A percentile compares a stretch with the other conserved stretches of the same genome.
Evolutionary conservation across 306 rosid genomes (phyloP).

Genomic region (Cercis canadensis): DNA sequence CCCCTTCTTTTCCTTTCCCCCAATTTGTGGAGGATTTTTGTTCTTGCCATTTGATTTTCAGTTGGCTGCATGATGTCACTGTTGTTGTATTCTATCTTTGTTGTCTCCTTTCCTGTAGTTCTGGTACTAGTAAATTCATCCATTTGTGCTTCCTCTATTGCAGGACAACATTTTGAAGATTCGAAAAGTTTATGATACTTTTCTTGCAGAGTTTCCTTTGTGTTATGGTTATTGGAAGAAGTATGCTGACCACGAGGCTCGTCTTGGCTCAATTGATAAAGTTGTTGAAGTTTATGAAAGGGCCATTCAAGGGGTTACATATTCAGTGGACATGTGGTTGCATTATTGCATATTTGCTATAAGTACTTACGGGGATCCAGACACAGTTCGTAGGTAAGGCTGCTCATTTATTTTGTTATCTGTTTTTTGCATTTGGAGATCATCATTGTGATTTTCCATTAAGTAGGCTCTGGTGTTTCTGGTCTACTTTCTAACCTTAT

Average conservation of each 20-base stretch:
- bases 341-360: slow-evolving; percentile 96
- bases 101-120: not conserved
- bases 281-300: slow-evolving; percentile 96
- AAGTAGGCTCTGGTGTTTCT: slow-evolving; percentile 61
- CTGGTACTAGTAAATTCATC: slow-evolving; percentile 25
- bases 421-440: slow-evolving; percentile 48
- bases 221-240: slow-evolving; percentile 99
- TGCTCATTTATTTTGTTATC: slow-evolving; percentile 37
- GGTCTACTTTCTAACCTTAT: slow-evolving; percentile 72
- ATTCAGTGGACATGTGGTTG: slow-evolving; percentile 99
- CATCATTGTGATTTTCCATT: slow-evolving; percentile 50
- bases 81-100: no score
- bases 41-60: no score
- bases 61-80: no score
- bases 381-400: slow-evolving; percentile 89
- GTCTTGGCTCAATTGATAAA: slow-evolving; percentile 80
- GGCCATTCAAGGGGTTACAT: slow-evolving; percentile 96
- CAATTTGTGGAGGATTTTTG: no score
- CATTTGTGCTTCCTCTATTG: slow-evolving; percentile 36
- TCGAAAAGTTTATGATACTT: slow-evolving; percentile 89
- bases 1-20: no score
- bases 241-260: slow-evolving; percentile 98
- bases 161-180: slow-evolving; percentile 87
- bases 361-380: slow-evolving; percentile 92
- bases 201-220: slow-evolving; percentile 92